Evolutionary conservation across 1,139 yeast genomes (phyloP), one percentile per base, ranked within the genome.

Genomic region (Kluyveromyces marxianus): DNA sequence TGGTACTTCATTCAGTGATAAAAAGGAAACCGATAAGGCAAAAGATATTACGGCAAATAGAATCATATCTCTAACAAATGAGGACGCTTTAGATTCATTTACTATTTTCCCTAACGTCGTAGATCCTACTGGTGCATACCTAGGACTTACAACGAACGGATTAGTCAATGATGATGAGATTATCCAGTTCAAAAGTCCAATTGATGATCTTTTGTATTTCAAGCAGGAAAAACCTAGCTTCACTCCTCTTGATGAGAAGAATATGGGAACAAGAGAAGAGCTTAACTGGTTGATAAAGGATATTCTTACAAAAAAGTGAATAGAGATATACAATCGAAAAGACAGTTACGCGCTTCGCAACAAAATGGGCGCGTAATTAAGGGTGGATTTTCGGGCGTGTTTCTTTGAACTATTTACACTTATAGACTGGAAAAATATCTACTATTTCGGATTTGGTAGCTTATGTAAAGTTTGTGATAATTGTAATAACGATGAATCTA

Each of bases 251-350:
- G 65, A 60, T 43, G 65, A 60, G 32, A 54, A 57, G 45, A 77
- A 76, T 57, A 67, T 77, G 35, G 90, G 90, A 4, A 71, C 82
- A 0, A 73, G 77, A 27, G 84, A 82, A 51, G 94, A 84, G 59
- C 67, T 84, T 51, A 78, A 80, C 54, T 79, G 88, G 85, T 69
- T 83, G 44, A 71, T 84, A 39, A 82, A 79, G 64, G 90, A 83
- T 50, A 67, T 75, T 29, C 52, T 69, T 26, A 58, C 66, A 25
- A 60, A 59, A 44, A 59, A 56, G 44, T 59, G 46, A 48, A 25
- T 10, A 41, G 27, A 26, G 28, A 36, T 27, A 35, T 38, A 24
- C n/a, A n/a, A n/a, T n/a, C n/a, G n/a, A n/a, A n/a, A n/a, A n/a
- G n/a, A n/a, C n/a, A n/a, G n/a, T n/a, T n/a, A n/a, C n/a, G n/a